Conservation (phyloP, 139 green algal genomes). For the Chlamydomonas sp. region DNA sequence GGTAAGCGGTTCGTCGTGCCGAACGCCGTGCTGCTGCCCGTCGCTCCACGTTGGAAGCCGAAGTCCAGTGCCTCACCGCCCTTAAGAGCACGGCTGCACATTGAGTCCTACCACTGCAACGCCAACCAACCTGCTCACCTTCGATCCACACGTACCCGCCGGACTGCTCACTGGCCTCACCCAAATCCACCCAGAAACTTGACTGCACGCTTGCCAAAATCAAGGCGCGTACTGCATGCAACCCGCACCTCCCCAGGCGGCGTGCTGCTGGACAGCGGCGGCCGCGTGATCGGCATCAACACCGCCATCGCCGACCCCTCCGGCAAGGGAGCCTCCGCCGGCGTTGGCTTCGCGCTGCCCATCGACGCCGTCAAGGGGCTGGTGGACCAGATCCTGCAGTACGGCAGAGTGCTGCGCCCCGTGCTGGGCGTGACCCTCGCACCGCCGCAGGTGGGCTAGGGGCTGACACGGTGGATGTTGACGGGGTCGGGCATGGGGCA, state of each 20-base stretch:
- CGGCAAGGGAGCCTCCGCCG: constrained; percentile 59
- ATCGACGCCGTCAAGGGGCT: constrained; percentile 72
- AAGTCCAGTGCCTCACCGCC: no score
- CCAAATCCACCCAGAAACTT: no score
- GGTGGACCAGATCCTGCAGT: constrained; percentile 74
- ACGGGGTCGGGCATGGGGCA: no score
- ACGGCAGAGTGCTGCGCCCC: constrained; percentile 64
- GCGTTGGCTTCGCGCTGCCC: constrained; percentile 90
- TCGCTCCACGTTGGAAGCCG: no score
- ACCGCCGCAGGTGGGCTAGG: constrained; percentile 58
- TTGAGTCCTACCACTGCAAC: no score
- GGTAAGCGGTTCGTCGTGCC: neutral
- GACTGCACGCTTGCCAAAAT: no score
- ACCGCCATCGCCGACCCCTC: constrained; percentile 83
- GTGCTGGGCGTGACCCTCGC: constrained; percentile 85
- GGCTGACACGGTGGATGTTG: neutral
- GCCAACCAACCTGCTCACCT: no score
- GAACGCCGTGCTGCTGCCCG: no score
- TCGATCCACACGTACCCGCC: no score
- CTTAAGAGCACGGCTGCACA: no score
- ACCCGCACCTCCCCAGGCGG: constrained; percentile 44
- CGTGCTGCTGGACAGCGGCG: constrained; percentile 53
- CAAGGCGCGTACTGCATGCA: neutral
- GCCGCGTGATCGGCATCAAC: constrained; percentile 78
- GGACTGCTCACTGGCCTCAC: no score